Percentiles rank a stretch among this genome's conserved stretches.
Evolutionary conservation across 1,284 basidiomycete species (phyloP).

Genomic region (Quambalaria eucalypti): DNA sequence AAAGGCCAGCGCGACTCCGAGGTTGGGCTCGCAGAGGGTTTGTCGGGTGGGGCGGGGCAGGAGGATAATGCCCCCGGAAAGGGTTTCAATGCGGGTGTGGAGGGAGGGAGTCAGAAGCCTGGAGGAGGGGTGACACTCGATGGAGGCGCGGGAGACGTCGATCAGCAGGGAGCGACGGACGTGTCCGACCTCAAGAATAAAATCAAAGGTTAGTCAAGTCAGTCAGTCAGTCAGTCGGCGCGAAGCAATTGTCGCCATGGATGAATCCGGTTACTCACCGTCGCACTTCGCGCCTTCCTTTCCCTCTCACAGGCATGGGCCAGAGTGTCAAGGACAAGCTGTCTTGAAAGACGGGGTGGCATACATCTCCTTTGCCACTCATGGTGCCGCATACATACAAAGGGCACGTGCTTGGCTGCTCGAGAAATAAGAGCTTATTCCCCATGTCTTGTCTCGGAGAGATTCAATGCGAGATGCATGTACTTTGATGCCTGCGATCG

Average conservation of each 20-base stretch:
- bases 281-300: background rate
- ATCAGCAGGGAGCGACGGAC: background rate
- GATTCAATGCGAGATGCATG: no score
- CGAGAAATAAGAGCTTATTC: no score
- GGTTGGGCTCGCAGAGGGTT: background rate
- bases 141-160: background rate
- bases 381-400: no score
- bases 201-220: background rate
- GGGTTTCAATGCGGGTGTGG: background rate
- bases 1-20: background rate
- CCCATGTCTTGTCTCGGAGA: no score
- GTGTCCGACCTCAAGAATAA: background rate
- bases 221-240: background rate
- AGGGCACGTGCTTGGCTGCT: no score
- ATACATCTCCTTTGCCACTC: no score
- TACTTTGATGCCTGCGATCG: no score
- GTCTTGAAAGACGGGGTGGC: no score
- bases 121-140: background rate
- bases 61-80: background rate
- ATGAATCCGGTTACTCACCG: background rate
- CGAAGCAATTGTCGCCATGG: background rate
- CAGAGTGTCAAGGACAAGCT: conserved; percentile 28
- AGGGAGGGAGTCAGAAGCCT: background rate
- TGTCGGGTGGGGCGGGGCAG: background rate
- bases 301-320: background rate